phyloP scores from a whole-genome alignment of 2,329 filamentous ascomycete genomes.

The Colletotrichum sp. region DNA sequence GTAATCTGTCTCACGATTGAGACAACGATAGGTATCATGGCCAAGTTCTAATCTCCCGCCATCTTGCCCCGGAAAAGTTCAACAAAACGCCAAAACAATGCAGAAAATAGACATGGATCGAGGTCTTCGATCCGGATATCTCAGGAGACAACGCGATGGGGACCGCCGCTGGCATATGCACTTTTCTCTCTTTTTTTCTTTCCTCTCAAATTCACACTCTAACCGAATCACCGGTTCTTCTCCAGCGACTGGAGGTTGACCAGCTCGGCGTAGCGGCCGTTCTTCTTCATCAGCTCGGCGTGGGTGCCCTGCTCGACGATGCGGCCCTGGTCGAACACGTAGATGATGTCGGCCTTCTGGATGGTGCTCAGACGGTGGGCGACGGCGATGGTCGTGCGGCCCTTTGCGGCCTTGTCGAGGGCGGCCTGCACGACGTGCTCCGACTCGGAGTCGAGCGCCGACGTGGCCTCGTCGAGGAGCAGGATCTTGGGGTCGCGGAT shows the following conservation, averaged over 20 bases:
- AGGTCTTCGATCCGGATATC: constrained; percentile 14
- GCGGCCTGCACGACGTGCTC: constrained; percentile 84
- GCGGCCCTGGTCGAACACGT: constrained; percentile 90
- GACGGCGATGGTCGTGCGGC: constrained; percentile 90
- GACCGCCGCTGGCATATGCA: background rate
- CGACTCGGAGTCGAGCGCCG: constrained; percentile 75
- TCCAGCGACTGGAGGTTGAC: constrained; percentile 82
- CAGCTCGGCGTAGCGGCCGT: constrained; percentile 78
- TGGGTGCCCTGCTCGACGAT: constrained; percentile 89
- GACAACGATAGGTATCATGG: background rate
- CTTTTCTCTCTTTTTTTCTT: background rate
- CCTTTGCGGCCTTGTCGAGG: constrained; percentile 81
- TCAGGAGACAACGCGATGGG: background rate
- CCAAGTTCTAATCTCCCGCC: background rate
- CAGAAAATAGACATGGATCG: constrained; percentile 15
- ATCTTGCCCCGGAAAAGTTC: background rate
- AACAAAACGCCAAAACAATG: constrained; percentile 13
- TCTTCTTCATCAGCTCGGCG: constrained; percentile 69
- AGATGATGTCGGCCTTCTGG: constrained; percentile 92
- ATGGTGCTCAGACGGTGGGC: constrained; percentile 93
- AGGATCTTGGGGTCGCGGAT: constrained; percentile 91
- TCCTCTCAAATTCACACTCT: background rate
- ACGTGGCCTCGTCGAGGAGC: constrained; percentile 82
- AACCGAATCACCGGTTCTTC: constrained; percentile 46
- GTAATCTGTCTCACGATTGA: background rate